Percentiles rank a stretch among this genome's conserved stretches.
These are phyloP conservation scores for Elaphomyces granulatus DNA, from an alignment of 495 filamentous ascomycete genomes.

Conservation along the genomic window DNA sequence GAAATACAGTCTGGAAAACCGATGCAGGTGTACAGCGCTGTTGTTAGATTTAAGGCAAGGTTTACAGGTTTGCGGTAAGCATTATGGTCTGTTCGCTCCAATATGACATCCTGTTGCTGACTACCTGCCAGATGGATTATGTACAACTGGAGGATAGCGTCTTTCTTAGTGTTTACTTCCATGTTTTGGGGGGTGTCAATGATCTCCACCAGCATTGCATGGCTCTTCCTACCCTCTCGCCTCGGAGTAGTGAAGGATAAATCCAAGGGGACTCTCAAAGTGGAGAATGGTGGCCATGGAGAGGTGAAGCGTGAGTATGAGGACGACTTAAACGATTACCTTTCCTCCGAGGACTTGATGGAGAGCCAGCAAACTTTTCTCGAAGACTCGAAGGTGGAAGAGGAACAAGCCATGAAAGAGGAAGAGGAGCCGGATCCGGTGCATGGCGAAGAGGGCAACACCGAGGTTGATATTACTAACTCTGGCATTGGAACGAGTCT, in stretches of 20 bases:
- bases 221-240: conserved; percentile 35
- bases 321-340: too few relatives aligned
- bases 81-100: not conserved
- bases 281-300: too few relatives aligned
- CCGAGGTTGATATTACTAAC: too few relatives aligned
- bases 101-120: not conserved
- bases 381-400: not conserved
- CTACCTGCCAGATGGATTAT: conserved; percentile 50
- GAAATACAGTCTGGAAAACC: conserved; percentile 51
- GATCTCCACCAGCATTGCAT: conserved; percentile 41
- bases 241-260: too few relatives aligned
- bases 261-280: too few relatives aligned
- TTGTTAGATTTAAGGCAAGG: conserved; percentile 51
- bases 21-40: conserved; percentile 61
- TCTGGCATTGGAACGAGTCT: too few relatives aligned
- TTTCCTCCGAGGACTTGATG: too few relatives aligned
- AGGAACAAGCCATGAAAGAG: not conserved
- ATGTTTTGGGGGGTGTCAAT: conserved; percentile 66
- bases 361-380: too few relatives aligned
- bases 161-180: conserved; percentile 49
- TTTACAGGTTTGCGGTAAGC: conserved; percentile 54
- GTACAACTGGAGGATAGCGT: conserved; percentile 59
- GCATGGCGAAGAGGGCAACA: too few relatives aligned
- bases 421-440: not conserved
- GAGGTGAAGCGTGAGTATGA: too few relatives aligned